A percentile compares a stretch with the other conserved stretches of the same genome.
These are phyloP conservation scores for Zygoascus meyerae DNA, from an alignment of 1,139 yeast genomes.

Conservation along the genomic window DNA sequence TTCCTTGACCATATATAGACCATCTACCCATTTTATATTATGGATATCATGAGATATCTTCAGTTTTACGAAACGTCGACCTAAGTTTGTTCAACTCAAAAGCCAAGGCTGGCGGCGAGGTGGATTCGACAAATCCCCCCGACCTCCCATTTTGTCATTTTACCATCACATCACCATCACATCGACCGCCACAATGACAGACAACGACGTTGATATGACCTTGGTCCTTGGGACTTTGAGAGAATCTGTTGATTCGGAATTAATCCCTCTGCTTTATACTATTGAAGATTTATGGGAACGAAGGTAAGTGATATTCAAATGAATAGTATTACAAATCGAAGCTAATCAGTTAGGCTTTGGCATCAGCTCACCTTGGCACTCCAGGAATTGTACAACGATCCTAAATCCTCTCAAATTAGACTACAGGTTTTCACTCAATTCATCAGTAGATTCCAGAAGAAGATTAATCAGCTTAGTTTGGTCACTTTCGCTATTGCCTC, in stretches of 20 bases:
- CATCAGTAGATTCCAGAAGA: conserved; percentile 57
- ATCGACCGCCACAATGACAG: conserved; percentile 9
- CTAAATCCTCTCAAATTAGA: conserved; percentile 49
- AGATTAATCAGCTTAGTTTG: conserved; percentile 71
- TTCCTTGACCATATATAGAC: conserved; percentile 22
- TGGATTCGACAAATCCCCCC: background rate
- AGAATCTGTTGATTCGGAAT: conserved; percentile 59
- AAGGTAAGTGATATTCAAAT: conserved; percentile 38
- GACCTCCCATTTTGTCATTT: background rate
- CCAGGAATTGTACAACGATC: conserved; percentile 52
- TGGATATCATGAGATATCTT: background rate
- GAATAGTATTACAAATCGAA: background rate
- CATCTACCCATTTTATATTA: background rate
- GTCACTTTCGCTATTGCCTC: conserved; percentile 69
- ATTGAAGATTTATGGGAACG: conserved; percentile 86
- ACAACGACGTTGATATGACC: conserved; percentile 35
- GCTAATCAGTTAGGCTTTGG: conserved; percentile 38
- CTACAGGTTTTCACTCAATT: conserved; percentile 67
- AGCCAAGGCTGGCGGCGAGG: background rate
- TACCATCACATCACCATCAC: background rate
- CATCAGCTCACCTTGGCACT: conserved; percentile 72
- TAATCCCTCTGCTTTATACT: conserved; percentile 60
- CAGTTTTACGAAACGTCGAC: background rate
- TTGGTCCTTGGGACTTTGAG: conserved; percentile 62
- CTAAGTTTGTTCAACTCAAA: background rate